These are phyloP conservation scores for Ascochyta pisi DNA, from an alignment of 2,329 filamentous ascomycete genomes.

Conservation along the genomic window DNA sequence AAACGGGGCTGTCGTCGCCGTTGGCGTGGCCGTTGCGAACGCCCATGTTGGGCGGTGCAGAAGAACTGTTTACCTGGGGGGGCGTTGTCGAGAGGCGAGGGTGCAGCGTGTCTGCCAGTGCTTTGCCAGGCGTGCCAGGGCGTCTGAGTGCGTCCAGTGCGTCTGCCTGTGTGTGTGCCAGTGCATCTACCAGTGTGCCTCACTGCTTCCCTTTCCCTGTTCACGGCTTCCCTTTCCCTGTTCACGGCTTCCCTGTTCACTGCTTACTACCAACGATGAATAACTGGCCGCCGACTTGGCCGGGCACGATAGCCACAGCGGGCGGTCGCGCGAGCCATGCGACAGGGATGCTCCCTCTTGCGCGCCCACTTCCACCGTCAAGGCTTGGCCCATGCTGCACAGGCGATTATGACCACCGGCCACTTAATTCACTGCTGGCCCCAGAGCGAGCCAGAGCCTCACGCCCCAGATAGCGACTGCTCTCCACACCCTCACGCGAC, in stretches of 20 bases:
- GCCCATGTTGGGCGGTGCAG: not conserved
- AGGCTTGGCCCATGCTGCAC: not conserved
- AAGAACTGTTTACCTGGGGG: too few species aligned
- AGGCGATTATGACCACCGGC: constrained; percentile 11
- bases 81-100: too few species aligned
- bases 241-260: too few species aligned
- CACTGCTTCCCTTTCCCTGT: too few species aligned
- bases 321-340: not conserved
- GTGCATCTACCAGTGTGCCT: too few species aligned
- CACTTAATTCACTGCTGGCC: constrained; percentile 19
- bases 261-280: constrained; percentile 9
- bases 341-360: constrained; percentile 10
- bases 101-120: too few species aligned
- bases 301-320: constrained; percentile 6
- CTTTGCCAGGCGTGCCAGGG: too few species aligned
- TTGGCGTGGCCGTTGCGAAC: constrained; percentile 7
- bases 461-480: constrained; percentile 12
- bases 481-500: constrained; percentile 27
- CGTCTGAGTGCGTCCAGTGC: too few species aligned
- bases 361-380: too few species aligned
- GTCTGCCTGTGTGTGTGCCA: too few species aligned
- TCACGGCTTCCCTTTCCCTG: too few species aligned
- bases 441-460: constrained; percentile 10
- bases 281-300: constrained; percentile 18
- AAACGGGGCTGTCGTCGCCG: constrained; percentile 8